Conservation (phyloP, 2,329 filamentous ascomycete genomes). For the Penicillium rolfsii region DNA sequence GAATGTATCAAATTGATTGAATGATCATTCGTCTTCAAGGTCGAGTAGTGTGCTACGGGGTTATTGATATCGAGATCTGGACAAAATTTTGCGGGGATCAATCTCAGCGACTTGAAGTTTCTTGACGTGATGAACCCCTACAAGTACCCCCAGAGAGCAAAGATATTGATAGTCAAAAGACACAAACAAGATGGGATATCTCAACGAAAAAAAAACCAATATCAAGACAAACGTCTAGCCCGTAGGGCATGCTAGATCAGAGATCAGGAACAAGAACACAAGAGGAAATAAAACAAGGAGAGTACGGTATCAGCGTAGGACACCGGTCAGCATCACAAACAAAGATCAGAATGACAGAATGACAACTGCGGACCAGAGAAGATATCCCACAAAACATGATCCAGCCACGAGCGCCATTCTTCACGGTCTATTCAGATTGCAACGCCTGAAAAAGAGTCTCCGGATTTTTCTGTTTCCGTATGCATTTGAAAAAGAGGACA, state of each 20-base stretch:
- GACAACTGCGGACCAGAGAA: neutral
- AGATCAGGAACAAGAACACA: neutral
- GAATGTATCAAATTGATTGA: too few species aligned
- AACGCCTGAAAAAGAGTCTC: constrained; percentile 15
- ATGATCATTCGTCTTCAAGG: too few species aligned
- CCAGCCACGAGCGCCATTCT: constrained; percentile 5
- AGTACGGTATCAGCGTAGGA: neutral
- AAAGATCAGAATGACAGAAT: neutral
- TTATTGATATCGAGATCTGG: too few species aligned
- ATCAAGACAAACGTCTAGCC: constrained; percentile 9
- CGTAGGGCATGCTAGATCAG: constrained; percentile 5
- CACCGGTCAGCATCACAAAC: neutral
- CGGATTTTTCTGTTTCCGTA: constrained; percentile 8
- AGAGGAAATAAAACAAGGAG: constrained; percentile 15
- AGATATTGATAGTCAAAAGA: neutral
- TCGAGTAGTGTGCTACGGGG: too few species aligned
- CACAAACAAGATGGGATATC: constrained; percentile 29
- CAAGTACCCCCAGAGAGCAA: neutral
- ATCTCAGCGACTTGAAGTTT: neutral
- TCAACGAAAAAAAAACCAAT: constrained; percentile 17
- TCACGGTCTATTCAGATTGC: constrained; percentile 10
- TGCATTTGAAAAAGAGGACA: constrained; percentile 9
- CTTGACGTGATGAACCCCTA: neutral
- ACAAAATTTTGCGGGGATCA: too few species aligned
- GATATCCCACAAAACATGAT: constrained; percentile 14